A percentile compares a stretch with the other conserved stretches of the same genome.
phyloP scores from a whole-genome alignment of 805 yeast genomes.

The Barnettozyma sucrosica region DNA sequence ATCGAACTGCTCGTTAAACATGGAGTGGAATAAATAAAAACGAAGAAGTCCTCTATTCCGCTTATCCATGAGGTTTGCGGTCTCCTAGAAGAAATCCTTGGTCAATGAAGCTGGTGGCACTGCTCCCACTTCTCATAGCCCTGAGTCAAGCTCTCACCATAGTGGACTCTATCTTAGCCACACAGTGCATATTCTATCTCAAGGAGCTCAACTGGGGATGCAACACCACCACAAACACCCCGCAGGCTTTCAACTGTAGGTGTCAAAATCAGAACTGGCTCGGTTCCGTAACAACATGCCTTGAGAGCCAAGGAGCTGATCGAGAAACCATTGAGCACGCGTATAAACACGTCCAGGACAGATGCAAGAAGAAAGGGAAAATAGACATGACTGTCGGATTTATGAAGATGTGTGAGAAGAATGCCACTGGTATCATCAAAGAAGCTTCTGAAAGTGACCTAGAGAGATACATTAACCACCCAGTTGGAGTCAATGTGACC shows the following conservation, averaged over 20 bases:
- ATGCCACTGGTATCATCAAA: constrained; percentile 31
- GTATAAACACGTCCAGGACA: constrained; percentile 30
- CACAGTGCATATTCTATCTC: constrained; percentile 38
- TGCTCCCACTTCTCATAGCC: background rate
- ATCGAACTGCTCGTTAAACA: background rate
- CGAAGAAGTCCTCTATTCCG: too few species aligned
- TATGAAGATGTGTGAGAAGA: constrained; percentile 28
- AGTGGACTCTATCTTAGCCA: constrained; percentile 34
- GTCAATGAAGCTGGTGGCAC: background rate
- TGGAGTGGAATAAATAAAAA: background rate
- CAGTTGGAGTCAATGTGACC: constrained; percentile 29
- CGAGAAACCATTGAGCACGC: constrained; percentile 32
- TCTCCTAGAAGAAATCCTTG: too few species aligned
- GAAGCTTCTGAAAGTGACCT: constrained; percentile 25
- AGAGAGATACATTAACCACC: constrained; percentile 24
- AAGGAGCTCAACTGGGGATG: constrained; percentile 40
- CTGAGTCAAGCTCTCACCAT: constrained; percentile 16
- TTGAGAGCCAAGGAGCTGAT: constrained; percentile 25
- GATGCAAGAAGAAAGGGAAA: constrained; percentile 34
- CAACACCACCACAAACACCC: constrained; percentile 28
- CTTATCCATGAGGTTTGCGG: too few species aligned
- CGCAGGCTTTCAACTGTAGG: constrained; percentile 33
- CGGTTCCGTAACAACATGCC: constrained; percentile 39
- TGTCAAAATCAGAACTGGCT: constrained; percentile 39
- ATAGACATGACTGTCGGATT: constrained; percentile 30